Conservation (phyloP, 2,329 filamentous ascomycete species). For the Colletotrichum sp. region DNA sequence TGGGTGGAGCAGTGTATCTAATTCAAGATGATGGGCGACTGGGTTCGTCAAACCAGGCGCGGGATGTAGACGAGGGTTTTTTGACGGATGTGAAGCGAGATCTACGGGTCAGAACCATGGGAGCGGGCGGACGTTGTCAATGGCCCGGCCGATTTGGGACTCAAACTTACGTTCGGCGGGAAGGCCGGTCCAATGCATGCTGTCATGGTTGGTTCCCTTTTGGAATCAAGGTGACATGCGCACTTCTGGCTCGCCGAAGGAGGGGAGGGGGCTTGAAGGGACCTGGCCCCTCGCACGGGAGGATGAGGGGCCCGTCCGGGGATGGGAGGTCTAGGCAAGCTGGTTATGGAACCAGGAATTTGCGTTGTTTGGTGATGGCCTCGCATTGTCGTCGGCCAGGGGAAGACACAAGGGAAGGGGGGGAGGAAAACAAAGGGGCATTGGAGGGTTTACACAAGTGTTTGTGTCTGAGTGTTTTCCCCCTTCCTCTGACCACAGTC, state of each 20-base stretch:
- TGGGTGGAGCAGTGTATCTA: slow-evolving; percentile 8
- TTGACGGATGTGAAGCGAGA: slow-evolving; percentile 4
- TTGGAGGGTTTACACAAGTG: not conserved
- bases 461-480: not conserved
- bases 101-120: slow-evolving; percentile 3
- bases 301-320: not conserved
- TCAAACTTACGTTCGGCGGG: not conserved
- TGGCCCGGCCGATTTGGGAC: not conserved
- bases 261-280: not conserved
- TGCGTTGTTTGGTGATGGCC: slow-evolving; percentile 7
- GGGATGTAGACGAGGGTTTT: slow-evolving; percentile 4
- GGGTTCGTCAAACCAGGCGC: slow-evolving; percentile 2
- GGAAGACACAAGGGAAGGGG: not conserved
- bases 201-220: not conserved
- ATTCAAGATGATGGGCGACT: slow-evolving; percentile 19
- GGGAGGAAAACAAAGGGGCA: not conserved
- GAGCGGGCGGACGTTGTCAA: slow-evolving; percentile 11
- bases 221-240: not conserved
- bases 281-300: not conserved
- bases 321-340: not conserved
- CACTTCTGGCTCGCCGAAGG: not conserved
- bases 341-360: not conserved
- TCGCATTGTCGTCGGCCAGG: slow-evolving; percentile 1
- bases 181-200: not conserved
- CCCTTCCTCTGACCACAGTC: not conserved